These are phyloP conservation scores for Peribolospora kevripleyi DNA, from an alignment of 768 basidiomycete species.

Conservation along the genomic window DNA sequence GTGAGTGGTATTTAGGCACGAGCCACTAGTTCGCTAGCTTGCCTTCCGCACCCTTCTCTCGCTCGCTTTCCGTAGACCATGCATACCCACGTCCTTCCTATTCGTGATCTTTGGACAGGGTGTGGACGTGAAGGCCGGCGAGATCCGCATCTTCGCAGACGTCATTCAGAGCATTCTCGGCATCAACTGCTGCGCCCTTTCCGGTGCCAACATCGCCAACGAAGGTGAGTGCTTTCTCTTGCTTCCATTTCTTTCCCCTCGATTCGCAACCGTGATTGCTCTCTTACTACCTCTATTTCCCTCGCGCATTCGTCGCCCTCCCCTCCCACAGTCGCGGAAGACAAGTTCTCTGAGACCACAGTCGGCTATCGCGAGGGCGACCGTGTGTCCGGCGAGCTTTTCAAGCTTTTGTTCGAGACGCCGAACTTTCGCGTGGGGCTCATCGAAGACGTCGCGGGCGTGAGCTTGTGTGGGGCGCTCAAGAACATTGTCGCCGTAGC, in stretches of 20 bases:
- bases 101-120: constrained; percentile 15
- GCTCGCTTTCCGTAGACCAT: neutral
- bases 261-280: neutral
- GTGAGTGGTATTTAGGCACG: constrained; percentile 9
- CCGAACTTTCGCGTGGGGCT: constrained; percentile 23
- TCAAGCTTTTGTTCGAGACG: constrained; percentile 21
- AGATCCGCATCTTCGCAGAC: constrained; percentile 25
- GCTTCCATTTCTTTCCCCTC: neutral
- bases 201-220: constrained; percentile 27
- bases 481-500: constrained; percentile 29
- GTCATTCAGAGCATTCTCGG: constrained; percentile 22
- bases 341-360: constrained; percentile 27
- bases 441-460: constrained; percentile 25
- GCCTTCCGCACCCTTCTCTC: neutral
- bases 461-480: constrained; percentile 25
- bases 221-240: constrained; percentile 15
- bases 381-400: constrained; percentile 7
- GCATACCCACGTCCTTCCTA: neutral
- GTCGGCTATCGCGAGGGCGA: constrained; percentile 24
- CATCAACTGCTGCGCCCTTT: constrained; percentile 23
- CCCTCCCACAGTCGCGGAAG: constrained; percentile 19
- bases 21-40: neutral
- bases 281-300: neutral
- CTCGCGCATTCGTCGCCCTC: neutral
- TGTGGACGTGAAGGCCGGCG: constrained; percentile 22